phyloP scores from a whole-genome alignment of 495 filamentous ascomycete genomes.

The Hypoxylon subgilvum region DNA sequence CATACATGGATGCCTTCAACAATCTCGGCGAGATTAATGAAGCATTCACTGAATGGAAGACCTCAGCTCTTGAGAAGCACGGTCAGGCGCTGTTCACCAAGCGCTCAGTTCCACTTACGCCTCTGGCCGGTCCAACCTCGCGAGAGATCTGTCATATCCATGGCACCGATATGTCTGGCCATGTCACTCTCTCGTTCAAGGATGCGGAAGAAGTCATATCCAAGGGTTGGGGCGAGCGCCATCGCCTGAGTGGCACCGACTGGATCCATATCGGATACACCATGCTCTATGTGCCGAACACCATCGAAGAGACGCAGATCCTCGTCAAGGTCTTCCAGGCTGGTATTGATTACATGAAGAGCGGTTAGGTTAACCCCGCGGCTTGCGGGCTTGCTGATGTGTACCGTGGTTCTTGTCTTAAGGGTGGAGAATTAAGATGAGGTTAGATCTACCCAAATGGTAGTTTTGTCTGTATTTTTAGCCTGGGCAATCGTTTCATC shows the following conservation, averaged over 20 bases:
- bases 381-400: no score
- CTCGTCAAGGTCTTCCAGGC: slow-evolving; percentile 22
- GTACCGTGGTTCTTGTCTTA: no score
- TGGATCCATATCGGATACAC: slow-evolving; percentile 40
- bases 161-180: slow-evolving; percentile 70
- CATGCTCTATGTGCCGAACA: slow-evolving; percentile 33
- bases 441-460: no score
- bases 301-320: slow-evolving; percentile 16
- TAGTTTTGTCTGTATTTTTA: no score
- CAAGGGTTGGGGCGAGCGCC: slow-evolving; percentile 83
- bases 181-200: slow-evolving; percentile 74
- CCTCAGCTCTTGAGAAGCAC: slow-evolving; percentile 77
- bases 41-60: slow-evolving; percentile 52
- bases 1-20: slow-evolving; percentile 52
- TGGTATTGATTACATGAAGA: slow-evolving; percentile 29
- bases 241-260: slow-evolving; percentile 69
- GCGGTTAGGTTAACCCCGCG: slow-evolving; percentile 1
- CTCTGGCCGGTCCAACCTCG: slow-evolving; percentile 63
- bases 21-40: slow-evolving; percentile 55
- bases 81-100: slow-evolving; percentile 71
- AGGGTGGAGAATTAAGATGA: no score
- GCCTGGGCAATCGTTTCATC: no score
- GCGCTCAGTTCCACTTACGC: slow-evolving; percentile 36
- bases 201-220: slow-evolving; percentile 79
- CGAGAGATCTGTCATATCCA: slow-evolving; percentile 83